phyloP scores from a whole-genome alignment of 148 eudicot genomes.

The Nepenthes mirabilis region DNA sequence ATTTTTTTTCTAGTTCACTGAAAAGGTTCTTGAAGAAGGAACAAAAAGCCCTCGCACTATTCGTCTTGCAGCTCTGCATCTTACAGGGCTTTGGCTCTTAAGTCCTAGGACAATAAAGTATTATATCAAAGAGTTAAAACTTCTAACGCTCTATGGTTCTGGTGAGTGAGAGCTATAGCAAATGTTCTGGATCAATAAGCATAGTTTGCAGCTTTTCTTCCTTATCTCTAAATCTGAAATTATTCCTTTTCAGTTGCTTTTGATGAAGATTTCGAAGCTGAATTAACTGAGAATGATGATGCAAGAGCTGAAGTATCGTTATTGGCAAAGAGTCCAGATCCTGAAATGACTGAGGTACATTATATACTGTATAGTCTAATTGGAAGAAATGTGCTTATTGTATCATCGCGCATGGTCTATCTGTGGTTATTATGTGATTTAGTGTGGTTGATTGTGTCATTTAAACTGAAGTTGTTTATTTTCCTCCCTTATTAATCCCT shows the following conservation, averaged over 20 bases:
- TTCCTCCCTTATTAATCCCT: too few species aligned
- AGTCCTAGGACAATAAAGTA: constrained; percentile 55
- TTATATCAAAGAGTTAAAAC: constrained; percentile 76
- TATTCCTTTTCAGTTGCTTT: constrained; percentile 61
- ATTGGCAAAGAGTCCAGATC: constrained; percentile 57
- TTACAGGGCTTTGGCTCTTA: constrained; percentile 76
- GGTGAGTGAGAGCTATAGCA: constrained; percentile 30
- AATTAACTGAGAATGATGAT: constrained; percentile 71
- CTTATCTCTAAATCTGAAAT: constrained; percentile 3
- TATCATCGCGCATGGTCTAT: neutral
- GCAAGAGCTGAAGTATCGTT: constrained; percentile 77
- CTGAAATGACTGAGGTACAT: constrained; percentile 69
- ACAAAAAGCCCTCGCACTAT: constrained; percentile 93
- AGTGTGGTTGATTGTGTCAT: too few species aligned
- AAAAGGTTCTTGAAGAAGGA: constrained; percentile 90
- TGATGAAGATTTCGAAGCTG: constrained; percentile 98
- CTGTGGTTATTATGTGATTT: neutral
- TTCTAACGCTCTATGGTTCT: constrained; percentile 87
- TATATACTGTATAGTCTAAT: neutral
- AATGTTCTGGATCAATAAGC: constrained; percentile 1
- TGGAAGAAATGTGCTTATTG: neutral
- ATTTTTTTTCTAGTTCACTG: constrained; percentile 49
- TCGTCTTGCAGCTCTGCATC: constrained; percentile 92
- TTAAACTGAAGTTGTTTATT: too few species aligned
- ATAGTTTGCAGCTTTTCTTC: neutral